Base-by-base conservation (phyloP, 1,139 yeast genomes). In the Geotrichum carabidarum region DNA sequence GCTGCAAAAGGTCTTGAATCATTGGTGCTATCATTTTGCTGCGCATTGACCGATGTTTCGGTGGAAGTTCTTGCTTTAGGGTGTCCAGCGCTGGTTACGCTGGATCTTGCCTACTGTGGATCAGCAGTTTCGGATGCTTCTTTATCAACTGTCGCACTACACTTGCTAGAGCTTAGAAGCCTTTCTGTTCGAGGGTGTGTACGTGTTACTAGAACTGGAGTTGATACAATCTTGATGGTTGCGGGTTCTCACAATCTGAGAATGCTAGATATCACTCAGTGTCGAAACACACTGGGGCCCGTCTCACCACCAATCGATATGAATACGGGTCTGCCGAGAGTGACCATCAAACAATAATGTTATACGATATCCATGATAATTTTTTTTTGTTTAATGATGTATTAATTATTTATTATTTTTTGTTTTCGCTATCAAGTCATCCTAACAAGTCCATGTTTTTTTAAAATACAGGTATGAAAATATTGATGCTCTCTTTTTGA, bases 71-170 rank as follows among this genome's bases (percentile, higher is more conserved):
- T 86, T 34, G 77, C 86, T 57, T 70, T 82, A 30, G 86, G 88
- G 8, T 83, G 89, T 63, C 84, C 81, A 48, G 70, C 75, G 27
- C 68, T 86, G 54, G 68, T 74, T 52, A 70, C 71, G 36, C 71
- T 86, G 53, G 83, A 84, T 60, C 67, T 85, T 51, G 82, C 88
- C 11, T 86, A 84, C 64, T 86, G 93, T 69, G 93, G 93, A 1
- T 79, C 86, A 49, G 91, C 93, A 0, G 89, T 86, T 4, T 82
- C 88, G 63, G 93, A 86, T 64, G 77, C 83, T 22, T 81, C 88
- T 0, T 68, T 85, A 47, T 75, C 81, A 34, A 78, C 84, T 0
- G 75, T 86, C n/a, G 81, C 87, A 1, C 69, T 83, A 46, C 82
- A 79, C 56, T 68, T 82, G 55, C 67, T 75, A 57, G 67, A 73